These are phyloP conservation scores for Bryopsis sp. DNA, from an alignment of 139 green algal species.

Conservation along the genomic window DNA sequence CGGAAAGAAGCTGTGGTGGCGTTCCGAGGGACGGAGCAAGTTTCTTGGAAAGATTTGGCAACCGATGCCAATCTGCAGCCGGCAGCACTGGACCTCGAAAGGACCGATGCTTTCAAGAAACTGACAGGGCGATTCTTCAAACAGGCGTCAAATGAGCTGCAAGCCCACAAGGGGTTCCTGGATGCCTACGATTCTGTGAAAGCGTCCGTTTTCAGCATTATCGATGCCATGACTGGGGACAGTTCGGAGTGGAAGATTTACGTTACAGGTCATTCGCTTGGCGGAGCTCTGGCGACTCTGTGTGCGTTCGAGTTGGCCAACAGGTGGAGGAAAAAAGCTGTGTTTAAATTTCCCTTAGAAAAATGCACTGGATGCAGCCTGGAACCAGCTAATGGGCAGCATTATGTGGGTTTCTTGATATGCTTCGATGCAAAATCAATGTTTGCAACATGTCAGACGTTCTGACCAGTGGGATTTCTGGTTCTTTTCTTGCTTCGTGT, in stretches of 20 bases:
- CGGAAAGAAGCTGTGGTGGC: conserved; percentile 13
- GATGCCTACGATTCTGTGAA: conserved; percentile 36
- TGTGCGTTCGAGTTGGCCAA: conserved; percentile 60
- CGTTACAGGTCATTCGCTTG: conserved; percentile 72
- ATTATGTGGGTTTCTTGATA: too few species aligned
- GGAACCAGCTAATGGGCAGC: too few species aligned
- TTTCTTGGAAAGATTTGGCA: conserved; percentile 66
- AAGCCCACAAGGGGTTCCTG: conserved; percentile 50
- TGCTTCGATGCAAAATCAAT: too few species aligned
- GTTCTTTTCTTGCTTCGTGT: too few species aligned
- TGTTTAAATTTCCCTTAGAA: too few species aligned
- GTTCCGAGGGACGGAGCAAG: conserved; percentile 32
- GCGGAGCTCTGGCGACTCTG: conserved; percentile 72
- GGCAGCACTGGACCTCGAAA: conserved; percentile 40
- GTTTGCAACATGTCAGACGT: too few species aligned
- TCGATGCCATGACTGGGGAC: not conserved
- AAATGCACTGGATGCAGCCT: not conserved
- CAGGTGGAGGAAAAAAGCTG: conserved; percentile 35
- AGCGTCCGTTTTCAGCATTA: not conserved
- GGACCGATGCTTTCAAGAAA: conserved; percentile 24
- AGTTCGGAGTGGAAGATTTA: conserved; percentile 32
- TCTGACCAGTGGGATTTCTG: too few species aligned
- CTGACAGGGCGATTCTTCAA: conserved; percentile 22
- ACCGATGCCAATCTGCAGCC: conserved; percentile 63
- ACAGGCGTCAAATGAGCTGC: conserved; percentile 16